Evolutionary conservation across 176 grass and related monocot species (phyloP).

Genomic region (Musa acuminata): DNA sequence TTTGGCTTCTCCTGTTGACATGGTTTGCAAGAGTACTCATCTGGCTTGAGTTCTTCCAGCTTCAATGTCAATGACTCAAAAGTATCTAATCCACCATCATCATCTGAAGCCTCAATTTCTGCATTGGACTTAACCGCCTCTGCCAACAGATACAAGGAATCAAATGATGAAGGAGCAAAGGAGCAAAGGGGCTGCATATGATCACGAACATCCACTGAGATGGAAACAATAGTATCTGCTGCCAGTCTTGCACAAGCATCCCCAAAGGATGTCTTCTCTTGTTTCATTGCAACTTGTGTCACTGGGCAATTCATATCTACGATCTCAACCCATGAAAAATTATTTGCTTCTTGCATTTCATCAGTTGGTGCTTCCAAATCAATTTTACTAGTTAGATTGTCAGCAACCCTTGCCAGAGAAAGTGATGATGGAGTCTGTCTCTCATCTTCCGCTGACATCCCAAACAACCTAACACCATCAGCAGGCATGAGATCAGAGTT

Average conservation of each 20-base stretch:
- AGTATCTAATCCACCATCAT: slow-evolving; percentile 45
- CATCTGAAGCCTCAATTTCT: slow-evolving; percentile 23
- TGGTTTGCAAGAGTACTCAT: slow-evolving; percentile 48
- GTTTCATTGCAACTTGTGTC: not conserved
- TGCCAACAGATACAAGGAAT: slow-evolving; percentile 58
- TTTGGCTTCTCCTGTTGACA: slow-evolving; percentile 18
- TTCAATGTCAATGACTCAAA: slow-evolving; percentile 81
- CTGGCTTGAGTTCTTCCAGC: slow-evolving; percentile 60
- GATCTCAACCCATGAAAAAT: not conserved
- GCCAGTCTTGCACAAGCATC: slow-evolving; percentile 26
- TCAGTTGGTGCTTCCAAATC: slow-evolving; percentile 42
- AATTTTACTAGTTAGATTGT: slow-evolving; percentile 31
- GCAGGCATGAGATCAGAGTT: slow-evolving; percentile 43
- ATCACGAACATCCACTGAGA: slow-evolving; percentile 40
- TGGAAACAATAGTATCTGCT: slow-evolving; percentile 55
- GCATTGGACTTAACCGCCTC: slow-evolving; percentile 32
- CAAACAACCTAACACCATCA: slow-evolving; percentile 27
- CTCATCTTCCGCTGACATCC: slow-evolving; percentile 28
- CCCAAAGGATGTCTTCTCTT: slow-evolving; percentile 4
- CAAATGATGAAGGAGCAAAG: not conserved
- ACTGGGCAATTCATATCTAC: not conserved
- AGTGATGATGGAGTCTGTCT: not conserved
- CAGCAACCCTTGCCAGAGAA: slow-evolving; percentile 25
- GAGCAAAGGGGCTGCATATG: not conserved
- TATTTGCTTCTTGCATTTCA: slow-evolving; percentile 18